A percentile compares a stretch with the other conserved stretches of the same genome.
Evolutionary conservation across 2,329 filamentous ascomycete species (phyloP).

Genomic region (Lachnellula hyalina): DNA sequence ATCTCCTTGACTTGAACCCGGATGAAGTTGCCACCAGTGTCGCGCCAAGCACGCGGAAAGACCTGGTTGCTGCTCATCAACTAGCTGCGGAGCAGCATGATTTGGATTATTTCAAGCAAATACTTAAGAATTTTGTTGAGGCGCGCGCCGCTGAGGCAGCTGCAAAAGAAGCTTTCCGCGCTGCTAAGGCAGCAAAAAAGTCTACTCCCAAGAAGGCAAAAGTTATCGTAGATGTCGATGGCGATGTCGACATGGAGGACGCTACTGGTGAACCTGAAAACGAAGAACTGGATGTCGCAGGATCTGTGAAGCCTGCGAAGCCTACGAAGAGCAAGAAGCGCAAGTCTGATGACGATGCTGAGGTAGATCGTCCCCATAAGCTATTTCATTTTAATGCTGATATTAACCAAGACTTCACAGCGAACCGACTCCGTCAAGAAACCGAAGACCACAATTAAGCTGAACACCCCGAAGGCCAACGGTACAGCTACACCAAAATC

Average conservation of each 20-base stretch:
- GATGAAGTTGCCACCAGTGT: slow-evolving; percentile 64
- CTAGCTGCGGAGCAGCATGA: slow-evolving; percentile 75
- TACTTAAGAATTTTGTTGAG: slow-evolving; percentile 67
- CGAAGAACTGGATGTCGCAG: slow-evolving; percentile 39
- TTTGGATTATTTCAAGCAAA: slow-evolving; percentile 75
- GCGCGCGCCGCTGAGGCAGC: slow-evolving; percentile 51
- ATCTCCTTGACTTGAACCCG: slow-evolving; percentile 70
- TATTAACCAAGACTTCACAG: slow-evolving; percentile 45
- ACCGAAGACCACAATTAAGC: slow-evolving; percentile 62
- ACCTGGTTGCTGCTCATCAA: slow-evolving; percentile 70
- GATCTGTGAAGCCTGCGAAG: slow-evolving; percentile 48
- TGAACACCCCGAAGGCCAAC: slow-evolving; percentile 66
- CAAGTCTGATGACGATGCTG: slow-evolving; percentile 75
- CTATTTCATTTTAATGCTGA: slow-evolving; percentile 16
- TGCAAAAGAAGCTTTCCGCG: slow-evolving; percentile 40
- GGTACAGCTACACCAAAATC: slow-evolving; percentile 30
- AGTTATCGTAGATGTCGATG: slow-evolving; percentile 43
- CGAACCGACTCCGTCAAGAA: slow-evolving; percentile 61
- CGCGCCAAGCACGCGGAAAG: slow-evolving; percentile 72
- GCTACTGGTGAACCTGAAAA: slow-evolving; percentile 46
- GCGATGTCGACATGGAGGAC: slow-evolving; percentile 58
- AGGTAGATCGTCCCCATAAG: slow-evolving; percentile 42
- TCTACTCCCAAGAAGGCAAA: slow-evolving; percentile 34
- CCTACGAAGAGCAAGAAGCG: slow-evolving; percentile 66
- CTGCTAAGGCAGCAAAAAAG: slow-evolving; percentile 47